These are phyloP conservation scores for Diatrype stigma DNA, from an alignment of 2,329 filamentous ascomycete species.

Conservation along the genomic window DNA sequence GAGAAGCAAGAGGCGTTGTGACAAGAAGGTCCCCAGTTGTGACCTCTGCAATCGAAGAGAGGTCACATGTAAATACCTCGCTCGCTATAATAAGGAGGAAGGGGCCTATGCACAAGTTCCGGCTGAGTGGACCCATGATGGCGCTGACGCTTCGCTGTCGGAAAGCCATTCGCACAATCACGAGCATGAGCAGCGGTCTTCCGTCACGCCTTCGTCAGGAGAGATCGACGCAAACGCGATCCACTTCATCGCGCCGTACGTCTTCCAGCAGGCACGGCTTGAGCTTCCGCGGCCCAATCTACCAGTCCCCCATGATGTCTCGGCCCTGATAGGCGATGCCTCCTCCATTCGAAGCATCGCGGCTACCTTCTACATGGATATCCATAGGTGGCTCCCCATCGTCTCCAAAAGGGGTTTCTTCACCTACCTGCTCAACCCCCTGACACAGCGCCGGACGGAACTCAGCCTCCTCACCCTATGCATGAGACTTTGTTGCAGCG, in stretches of 20 bases:
- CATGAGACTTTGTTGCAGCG: background rate
- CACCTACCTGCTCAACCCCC: background rate
- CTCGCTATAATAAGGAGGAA: background rate
- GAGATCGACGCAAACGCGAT: background rate
- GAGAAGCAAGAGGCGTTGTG: background rate
- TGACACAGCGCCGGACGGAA: background rate
- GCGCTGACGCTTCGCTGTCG: background rate
- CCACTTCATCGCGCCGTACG: background rate
- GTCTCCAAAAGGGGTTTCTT: background rate
- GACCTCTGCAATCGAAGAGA: background rate
- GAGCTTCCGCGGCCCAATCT: background rate
- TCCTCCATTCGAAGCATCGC: background rate
- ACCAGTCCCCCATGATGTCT: background rate
- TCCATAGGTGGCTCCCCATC: background rate
- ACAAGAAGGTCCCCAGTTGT: background rate
- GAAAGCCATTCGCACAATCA: background rate
- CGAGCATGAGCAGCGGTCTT: background rate
- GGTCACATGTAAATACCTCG: background rate
- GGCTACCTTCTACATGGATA: background rate
- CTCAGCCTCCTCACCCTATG: background rate
- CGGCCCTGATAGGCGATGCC: background rate
- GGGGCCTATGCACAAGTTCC: background rate
- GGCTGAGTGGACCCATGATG: background rate
- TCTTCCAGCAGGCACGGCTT: background rate
- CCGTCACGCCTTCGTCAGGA: background rate